Evolutionary conservation across 164 flowering plant genomes (phyloP).

Genomic region (Umbilicus rupestris): DNA sequence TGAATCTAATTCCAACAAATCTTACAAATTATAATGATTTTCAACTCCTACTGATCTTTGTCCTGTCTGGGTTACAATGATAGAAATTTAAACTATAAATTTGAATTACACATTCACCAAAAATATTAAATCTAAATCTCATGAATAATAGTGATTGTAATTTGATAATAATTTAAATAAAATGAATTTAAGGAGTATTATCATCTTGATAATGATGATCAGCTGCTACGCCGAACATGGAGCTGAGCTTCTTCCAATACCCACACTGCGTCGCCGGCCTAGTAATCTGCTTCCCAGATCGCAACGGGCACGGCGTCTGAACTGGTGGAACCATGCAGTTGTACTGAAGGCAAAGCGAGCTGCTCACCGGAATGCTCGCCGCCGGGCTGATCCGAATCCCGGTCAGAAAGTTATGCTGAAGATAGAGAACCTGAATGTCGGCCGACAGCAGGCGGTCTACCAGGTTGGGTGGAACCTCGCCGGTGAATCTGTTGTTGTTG

Average conservation of each 20-base stretch:
- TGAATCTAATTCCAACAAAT: no score
- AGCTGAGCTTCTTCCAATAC: conserved; percentile 29
- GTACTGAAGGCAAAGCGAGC: conserved; percentile 79
- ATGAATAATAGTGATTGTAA: no score
- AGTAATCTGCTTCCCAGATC: conserved; percentile 71
- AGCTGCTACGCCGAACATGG: neutral
- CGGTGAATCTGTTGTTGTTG: conserved; percentile 80
- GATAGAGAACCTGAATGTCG: conserved; percentile 50
- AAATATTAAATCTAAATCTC: no score
- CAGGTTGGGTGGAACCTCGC: conserved; percentile 59
- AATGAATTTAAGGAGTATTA: neutral
- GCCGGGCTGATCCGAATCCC: conserved; percentile 77
- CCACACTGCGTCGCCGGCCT: conserved; percentile 70
- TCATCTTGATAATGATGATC: neutral
- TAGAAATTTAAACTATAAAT: no score
- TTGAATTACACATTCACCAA: no score
- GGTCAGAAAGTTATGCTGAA: conserved; percentile 83
- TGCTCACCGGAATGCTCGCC: conserved; percentile 69
- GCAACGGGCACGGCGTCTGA: conserved; percentile 72
- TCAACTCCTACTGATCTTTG: no score
- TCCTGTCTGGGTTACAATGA: no score
- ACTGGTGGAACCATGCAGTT: conserved; percentile 96
- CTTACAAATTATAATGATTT: no score
- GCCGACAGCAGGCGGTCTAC: conserved; percentile 57
- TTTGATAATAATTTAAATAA: no score